phyloP scores from a whole-genome alignment of 768 basidiomycete genomes.

The Boletus sensibilis region DNA sequence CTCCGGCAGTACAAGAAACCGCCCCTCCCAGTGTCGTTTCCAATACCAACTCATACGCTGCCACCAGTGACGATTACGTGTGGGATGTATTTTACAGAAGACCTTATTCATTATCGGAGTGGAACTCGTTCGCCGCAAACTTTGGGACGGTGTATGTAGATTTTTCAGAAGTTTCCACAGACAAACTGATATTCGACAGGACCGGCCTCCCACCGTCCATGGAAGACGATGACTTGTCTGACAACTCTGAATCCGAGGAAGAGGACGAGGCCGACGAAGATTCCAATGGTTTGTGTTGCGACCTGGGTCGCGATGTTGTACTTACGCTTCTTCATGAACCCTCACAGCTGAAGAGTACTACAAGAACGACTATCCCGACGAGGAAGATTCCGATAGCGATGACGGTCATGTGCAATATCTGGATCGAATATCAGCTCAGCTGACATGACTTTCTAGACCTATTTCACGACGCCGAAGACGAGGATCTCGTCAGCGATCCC shows the following conservation, averaged over 20 bases:
- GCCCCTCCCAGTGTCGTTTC: conserved; percentile 10
- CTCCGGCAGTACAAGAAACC: conserved; percentile 27
- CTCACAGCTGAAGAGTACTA: conserved; percentile 74
- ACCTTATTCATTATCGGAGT: conserved; percentile 56
- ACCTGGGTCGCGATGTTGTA: neutral
- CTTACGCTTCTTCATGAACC: conserved; percentile 1
- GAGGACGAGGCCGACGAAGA: conserved; percentile 82
- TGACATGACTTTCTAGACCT: conserved; percentile 42
- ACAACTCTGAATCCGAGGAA: conserved; percentile 61
- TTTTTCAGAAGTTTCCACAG: neutral
- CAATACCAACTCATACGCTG: neutral
- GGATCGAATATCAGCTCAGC: neutral
- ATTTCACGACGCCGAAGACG: conserved; percentile 54
- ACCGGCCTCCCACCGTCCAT: conserved; percentile 62
- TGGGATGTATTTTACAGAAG: conserved; percentile 84
- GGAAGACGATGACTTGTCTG: conserved; percentile 53
- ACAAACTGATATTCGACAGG: conserved; percentile 33
- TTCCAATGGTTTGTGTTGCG: conserved; percentile 60
- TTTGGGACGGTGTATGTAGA: conserved; percentile 62
- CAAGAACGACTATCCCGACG: conserved; percentile 84
- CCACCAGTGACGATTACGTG: conserved; percentile 61
- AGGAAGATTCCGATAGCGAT: conserved; percentile 47
- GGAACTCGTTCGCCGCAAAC: conserved; percentile 53
- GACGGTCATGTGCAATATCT: conserved; percentile 35
- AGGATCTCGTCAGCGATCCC: conserved; percentile 37